These are phyloP conservation scores for Collybia sp. DNA, from an alignment of 768 basidiomycete genomes.

Conservation along the genomic window DNA sequence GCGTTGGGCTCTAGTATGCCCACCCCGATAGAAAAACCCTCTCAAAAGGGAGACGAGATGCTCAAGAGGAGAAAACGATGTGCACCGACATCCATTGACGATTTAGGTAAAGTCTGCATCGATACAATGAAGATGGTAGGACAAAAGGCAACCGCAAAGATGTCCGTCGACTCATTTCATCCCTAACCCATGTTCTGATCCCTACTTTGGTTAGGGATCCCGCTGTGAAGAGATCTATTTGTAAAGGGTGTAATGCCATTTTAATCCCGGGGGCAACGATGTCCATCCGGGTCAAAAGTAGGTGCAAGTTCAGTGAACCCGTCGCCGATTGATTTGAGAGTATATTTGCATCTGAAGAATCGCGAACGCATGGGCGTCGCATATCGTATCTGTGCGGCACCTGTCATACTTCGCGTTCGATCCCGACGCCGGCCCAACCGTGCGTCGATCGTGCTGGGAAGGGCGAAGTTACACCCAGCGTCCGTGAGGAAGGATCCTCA, in stretches of 20 bases:
- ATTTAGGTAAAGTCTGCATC: constrained; percentile 64
- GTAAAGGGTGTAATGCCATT: constrained; percentile 60
- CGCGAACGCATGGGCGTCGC: constrained; percentile 43
- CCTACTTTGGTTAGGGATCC: constrained; percentile 55
- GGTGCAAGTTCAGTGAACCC: constrained; percentile 10
- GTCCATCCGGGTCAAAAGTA: constrained; percentile 62
- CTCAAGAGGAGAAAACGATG: constrained; percentile 20
- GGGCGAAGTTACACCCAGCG: no score
- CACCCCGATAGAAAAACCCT: constrained; percentile 1
- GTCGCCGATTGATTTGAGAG: neutral
- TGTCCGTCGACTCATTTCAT: constrained; percentile 41
- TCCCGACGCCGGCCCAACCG: constrained; percentile 49
- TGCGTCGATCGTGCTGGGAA: no score
- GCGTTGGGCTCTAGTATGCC: neutral
- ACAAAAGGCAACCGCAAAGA: constrained; percentile 70
- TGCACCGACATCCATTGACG: constrained; percentile 28
- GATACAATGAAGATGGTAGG: constrained; percentile 66
- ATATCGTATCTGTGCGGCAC: constrained; percentile 54
- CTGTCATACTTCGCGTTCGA: constrained; percentile 55
- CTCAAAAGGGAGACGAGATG: constrained; percentile 9
- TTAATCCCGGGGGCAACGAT: constrained; percentile 68
- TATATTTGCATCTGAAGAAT: constrained; percentile 16
- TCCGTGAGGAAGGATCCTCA: no score
- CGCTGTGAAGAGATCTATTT: constrained; percentile 75
- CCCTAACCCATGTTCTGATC: neutral